phyloP scores from a whole-genome alignment of 441 rosid genomes.

The Gossypium gossypioides region DNA sequence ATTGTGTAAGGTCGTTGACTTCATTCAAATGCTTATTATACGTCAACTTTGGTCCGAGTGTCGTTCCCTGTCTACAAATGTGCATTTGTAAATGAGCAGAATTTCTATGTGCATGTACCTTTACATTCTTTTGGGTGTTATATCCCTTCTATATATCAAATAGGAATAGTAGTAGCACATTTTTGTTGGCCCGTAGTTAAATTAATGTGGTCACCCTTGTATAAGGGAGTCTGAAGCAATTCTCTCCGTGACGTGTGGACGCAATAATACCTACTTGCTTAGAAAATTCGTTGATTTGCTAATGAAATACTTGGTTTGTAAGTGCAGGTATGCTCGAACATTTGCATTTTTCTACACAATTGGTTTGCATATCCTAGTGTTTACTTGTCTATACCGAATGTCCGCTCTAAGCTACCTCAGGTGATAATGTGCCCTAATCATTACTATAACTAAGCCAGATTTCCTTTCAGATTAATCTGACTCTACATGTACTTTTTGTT shows the following conservation, averaged over 20 bases:
- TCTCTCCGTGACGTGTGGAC: background rate
- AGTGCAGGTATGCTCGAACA: conserved; percentile 82
- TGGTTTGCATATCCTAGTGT: conserved; percentile 76
- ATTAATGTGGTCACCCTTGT: background rate
- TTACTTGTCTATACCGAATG: conserved; percentile 94
- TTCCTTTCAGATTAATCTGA: background rate
- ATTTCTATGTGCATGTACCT: background rate
- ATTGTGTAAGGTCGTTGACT: background rate
- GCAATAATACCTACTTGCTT: background rate
- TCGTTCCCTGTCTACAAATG: background rate
- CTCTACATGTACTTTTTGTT: background rate
- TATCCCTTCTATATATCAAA: background rate
- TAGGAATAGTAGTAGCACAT: background rate
- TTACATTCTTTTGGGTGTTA: background rate
- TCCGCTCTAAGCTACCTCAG: conserved; percentile 89
- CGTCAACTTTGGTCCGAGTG: background rate
- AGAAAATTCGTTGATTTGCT: background rate
- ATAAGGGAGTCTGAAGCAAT: background rate
- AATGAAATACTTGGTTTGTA: conserved; percentile 18
- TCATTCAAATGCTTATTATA: background rate
- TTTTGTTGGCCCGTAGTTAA: background rate
- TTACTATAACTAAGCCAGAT: background rate
- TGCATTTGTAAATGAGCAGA: background rate
- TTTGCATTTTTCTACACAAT: conserved; percentile 93
- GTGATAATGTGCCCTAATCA: conserved; percentile 26